phyloP scores from a whole-genome alignment of 164 flowering plant species.

The Warburgia ugandensis region DNA sequence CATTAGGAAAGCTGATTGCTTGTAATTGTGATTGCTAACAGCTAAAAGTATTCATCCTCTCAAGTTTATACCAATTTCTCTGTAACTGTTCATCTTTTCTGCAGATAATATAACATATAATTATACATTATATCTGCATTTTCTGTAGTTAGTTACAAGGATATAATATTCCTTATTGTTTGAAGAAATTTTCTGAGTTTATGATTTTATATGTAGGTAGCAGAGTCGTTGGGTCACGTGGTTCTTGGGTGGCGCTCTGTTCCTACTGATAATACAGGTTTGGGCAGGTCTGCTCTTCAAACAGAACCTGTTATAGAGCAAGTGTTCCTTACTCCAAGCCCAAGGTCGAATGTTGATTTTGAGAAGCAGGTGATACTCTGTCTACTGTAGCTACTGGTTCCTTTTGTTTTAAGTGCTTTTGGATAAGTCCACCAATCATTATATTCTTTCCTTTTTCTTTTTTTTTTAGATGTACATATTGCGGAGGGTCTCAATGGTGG shows the following conservation, averaged over 20 bases:
- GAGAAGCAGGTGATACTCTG: constrained; percentile 69
- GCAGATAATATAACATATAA: too few relatives aligned
- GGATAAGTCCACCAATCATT: not conserved
- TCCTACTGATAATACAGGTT: constrained; percentile 80
- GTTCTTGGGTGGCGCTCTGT: constrained; percentile 98
- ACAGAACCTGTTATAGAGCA: constrained; percentile 96
- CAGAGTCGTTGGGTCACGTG: constrained; percentile 89
- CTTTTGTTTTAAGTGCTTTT: not conserved
- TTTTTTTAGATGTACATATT: constrained; percentile 80
- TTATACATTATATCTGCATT: too few relatives aligned
- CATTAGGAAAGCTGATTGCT: too few relatives aligned
- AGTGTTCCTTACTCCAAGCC: constrained; percentile 74
- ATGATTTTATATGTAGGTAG: constrained; percentile 65
- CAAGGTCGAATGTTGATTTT: constrained; percentile 71
- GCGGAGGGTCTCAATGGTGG: constrained; percentile 88
- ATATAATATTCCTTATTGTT: too few relatives aligned
- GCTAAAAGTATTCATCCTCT: too few relatives aligned
- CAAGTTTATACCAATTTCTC: too few relatives aligned
- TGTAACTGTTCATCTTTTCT: too few relatives aligned
- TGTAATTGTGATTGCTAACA: too few relatives aligned
- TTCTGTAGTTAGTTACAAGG: too few relatives aligned
- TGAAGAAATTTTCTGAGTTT: too few relatives aligned
- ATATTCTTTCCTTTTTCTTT: not conserved
- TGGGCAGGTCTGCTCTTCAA: constrained; percentile 83
- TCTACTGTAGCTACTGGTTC: not conserved